Percentiles rank a stretch among this genome's conserved stretches.
Conservation (phyloP, 1,139 yeast species). For the Debaryomycetaceae sp. region DNA sequence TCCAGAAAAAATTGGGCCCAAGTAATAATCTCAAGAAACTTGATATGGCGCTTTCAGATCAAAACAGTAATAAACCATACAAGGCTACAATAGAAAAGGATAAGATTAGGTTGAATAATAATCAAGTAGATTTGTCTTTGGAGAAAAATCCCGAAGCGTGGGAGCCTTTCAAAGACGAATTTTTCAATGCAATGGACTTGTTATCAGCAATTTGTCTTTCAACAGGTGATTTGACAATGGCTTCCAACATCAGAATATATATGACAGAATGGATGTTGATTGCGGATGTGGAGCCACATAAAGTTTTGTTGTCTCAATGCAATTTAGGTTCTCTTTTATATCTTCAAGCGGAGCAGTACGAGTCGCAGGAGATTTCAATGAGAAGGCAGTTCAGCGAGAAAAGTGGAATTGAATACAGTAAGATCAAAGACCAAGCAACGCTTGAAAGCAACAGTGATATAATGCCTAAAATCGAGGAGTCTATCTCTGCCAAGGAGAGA, state of each 20-base stretch:
- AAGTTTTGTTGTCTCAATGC: conserved; percentile 61
- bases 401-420: conserved; percentile 21
- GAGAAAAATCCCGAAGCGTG: conserved; percentile 47
- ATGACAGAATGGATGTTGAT: conserved; percentile 72
- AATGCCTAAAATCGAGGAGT: conserved; percentile 6
- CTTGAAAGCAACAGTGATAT: conserved; percentile 8
- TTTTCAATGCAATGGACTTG: conserved; percentile 69
- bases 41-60: not conserved
- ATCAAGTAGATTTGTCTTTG: conserved; percentile 17
- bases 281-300: conserved; percentile 67
- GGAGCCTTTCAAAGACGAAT: conserved; percentile 74
- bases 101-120: conserved; percentile 15
- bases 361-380: conserved; percentile 41
- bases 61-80: not conserved
- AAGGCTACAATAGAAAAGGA: conserved; percentile 15
- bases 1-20: conserved; percentile 17
- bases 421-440: conserved; percentile 12
- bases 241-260: conserved; percentile 60
- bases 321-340: conserved; percentile 71
- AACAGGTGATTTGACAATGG: conserved; percentile 62
- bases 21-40: not conserved
- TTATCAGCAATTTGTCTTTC: conserved; percentile 65
- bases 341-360: conserved; percentile 66
- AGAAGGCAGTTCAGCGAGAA: conserved; percentile 19
- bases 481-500: conserved; percentile 11